Evolutionary conservation across 2,329 filamentous ascomycete species (phyloP), one percentile per base, ranked within the genome.

Genomic region (Aspergillus ustus): DNA sequence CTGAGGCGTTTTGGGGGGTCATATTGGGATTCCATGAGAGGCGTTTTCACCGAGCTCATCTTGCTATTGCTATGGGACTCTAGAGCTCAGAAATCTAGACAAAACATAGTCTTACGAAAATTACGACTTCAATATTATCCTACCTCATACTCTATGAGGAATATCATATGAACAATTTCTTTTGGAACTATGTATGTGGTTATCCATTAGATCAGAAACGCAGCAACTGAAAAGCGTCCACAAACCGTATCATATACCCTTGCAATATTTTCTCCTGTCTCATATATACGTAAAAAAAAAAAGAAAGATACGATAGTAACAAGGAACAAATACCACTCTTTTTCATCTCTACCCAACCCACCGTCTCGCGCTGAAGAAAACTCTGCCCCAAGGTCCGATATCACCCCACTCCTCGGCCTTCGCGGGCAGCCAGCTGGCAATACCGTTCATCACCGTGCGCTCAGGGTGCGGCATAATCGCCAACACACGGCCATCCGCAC

Each of bases 391-490:
- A 20, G 93, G 92, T 1, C 92, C 91, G 73, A 89, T 90, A 67
- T 93, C 89, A 29, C 91, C 91, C 90, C 91, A 93, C 64, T 88
- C 82, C 67, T 85, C 84, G 37, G 73, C 72, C 53, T 86, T 85
- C 62, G 87, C 82, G 7, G 92, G 90, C 64, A 90, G 80, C 76
- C 89, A 97, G 75, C 91, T 94, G 52, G 84, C 87, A 63, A 93
- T 89, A 61, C 92, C 91, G 60, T 87, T 87, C 81, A 96, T 81
- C 61, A 96, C 88, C 17, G 91, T 96, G n/a, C 93, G 86, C 81
- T 97, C 93, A 1, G 93, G 93, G 76, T 97, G 93, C 63, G 93
- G 93, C 93, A 97, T 97, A 80, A 97, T 86, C 7, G 92, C 92
- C 68, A 97, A 77, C 1, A 96, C 91, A 60, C 91, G 85, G 13